phyloP scores from a whole-genome alignment of 2,329 filamentous ascomycete genomes.

The Arthrobotrys megalospora region DNA sequence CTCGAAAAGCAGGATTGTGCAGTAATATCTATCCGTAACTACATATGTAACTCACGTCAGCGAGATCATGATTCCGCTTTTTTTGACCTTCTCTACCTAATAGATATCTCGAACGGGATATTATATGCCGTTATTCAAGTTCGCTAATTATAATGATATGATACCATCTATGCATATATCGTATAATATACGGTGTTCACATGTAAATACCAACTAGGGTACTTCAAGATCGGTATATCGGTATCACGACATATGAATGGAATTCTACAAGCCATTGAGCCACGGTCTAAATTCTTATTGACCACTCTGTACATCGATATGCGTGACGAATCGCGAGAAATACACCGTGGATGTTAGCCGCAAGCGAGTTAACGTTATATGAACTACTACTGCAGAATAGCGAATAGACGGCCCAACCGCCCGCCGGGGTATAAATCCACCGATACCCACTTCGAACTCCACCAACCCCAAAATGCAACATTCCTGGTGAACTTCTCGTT shows the following conservation, averaged over 20 bases:
- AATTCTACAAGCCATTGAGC: neutral
- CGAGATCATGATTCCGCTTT: too few relatives aligned
- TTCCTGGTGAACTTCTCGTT: neutral
- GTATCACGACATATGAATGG: neutral
- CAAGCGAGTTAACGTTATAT: too few relatives aligned
- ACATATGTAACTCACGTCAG: too few relatives aligned
- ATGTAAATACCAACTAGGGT: too few relatives aligned
- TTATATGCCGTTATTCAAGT: too few relatives aligned
- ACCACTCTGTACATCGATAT: neutral
- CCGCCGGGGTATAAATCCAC: constrained; percentile 2
- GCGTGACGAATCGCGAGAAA: neutral
- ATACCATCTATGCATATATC: too few relatives aligned
- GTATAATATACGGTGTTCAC: too few relatives aligned
- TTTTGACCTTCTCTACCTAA: too few relatives aligned
- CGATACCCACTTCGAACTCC: neutral
- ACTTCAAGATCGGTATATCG: neutral
- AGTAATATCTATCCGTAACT: too few relatives aligned
- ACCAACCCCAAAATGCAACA: neutral
- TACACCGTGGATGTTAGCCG: neutral
- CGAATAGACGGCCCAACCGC: constrained; percentile 16
- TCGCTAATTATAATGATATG: too few relatives aligned
- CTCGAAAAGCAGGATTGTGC: too few relatives aligned
- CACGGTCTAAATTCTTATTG: constrained; percentile 2
- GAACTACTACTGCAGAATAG: neutral
- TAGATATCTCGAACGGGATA: too few relatives aligned